These are phyloP conservation scores for Tanacetum coccineum DNA, from an alignment of 129 eudicot species.

Conservation along the genomic window DNA sequence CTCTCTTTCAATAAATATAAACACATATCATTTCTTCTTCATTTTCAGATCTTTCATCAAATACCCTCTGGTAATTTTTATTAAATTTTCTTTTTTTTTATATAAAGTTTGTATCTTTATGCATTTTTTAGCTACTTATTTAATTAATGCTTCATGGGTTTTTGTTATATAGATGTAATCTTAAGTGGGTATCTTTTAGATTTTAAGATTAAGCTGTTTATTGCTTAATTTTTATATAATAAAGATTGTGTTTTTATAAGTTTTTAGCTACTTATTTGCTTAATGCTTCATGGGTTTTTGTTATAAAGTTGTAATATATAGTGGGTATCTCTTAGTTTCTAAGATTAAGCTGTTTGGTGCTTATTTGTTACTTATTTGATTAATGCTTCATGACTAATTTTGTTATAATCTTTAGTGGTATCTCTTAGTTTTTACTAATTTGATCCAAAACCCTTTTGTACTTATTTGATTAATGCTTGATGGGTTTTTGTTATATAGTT, in stretches of 20 bases:
- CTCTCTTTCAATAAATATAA: too few species aligned
- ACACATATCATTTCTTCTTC: too few species aligned
- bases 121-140: too few species aligned
- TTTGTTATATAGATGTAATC: not conserved
- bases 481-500: not conserved
- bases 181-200: too few species aligned
- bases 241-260: not conserved
- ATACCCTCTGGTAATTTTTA: too few species aligned
- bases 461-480: not conserved
- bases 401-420: not conserved
- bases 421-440: not conserved
- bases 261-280: constrained; percentile 9
- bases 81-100: too few species aligned
- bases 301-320: not conserved
- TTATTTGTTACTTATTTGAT: not conserved
- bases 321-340: too few species aligned
- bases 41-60: too few species aligned
- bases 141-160: not conserved
- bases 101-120: too few species aligned
- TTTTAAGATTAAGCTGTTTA: not conserved
- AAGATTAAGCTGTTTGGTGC: not conserved
- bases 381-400: not conserved
- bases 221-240: not conserved
- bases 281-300: constrained; percentile 9
- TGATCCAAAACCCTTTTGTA: not conserved